phyloP scores from a whole-genome alignment of 495 filamentous ascomycete species.

The Annulohypoxylon bovei region DNA sequence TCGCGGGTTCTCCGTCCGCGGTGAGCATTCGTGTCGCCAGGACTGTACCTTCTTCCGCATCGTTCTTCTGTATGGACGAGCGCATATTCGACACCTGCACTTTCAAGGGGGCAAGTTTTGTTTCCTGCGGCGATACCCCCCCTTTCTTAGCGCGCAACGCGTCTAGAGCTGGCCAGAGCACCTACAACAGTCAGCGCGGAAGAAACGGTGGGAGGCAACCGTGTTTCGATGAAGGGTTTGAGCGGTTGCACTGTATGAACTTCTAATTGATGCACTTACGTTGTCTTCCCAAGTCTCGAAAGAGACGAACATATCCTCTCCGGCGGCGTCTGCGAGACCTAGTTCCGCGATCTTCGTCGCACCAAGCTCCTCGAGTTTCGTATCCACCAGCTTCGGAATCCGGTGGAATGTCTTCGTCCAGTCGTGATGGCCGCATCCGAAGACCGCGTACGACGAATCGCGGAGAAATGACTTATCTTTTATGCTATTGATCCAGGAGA shows the following conservation, averaged over 20 bases:
- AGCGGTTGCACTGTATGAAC: background rate
- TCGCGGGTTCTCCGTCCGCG: slow-evolving; percentile 60
- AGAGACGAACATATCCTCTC: slow-evolving; percentile 67
- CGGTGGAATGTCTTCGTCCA: slow-evolving; percentile 74
- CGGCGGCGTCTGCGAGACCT: slow-evolving; percentile 65
- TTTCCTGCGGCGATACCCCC: slow-evolving; percentile 53
- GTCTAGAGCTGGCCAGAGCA: slow-evolving; percentile 60
- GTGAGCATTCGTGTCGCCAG: slow-evolving; percentile 61
- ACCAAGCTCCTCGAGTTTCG: slow-evolving; percentile 57
- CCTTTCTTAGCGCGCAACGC: slow-evolving; percentile 47
- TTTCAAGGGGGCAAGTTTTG: slow-evolving; percentile 60
- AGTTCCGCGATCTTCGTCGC: slow-evolving; percentile 58
- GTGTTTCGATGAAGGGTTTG: background rate
- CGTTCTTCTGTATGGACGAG: slow-evolving; percentile 55
- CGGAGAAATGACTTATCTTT: slow-evolving; percentile 52
- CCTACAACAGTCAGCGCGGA: slow-evolving; percentile 3
- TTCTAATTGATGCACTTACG: slow-evolving; percentile 1
- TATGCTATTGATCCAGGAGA: slow-evolving; percentile 66
- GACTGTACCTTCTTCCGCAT: slow-evolving; percentile 64
- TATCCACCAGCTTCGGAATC: slow-evolving; percentile 69
- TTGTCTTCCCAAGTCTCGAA: slow-evolving; percentile 69
- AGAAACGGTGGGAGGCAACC: background rate
- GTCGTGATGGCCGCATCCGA: slow-evolving; percentile 63
- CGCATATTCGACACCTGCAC: slow-evolving; percentile 60
- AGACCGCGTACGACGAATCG: slow-evolving; percentile 68